Evolutionary conservation across 331 rosid species (phyloP).

Genomic region (Malus hybrid): DNA sequence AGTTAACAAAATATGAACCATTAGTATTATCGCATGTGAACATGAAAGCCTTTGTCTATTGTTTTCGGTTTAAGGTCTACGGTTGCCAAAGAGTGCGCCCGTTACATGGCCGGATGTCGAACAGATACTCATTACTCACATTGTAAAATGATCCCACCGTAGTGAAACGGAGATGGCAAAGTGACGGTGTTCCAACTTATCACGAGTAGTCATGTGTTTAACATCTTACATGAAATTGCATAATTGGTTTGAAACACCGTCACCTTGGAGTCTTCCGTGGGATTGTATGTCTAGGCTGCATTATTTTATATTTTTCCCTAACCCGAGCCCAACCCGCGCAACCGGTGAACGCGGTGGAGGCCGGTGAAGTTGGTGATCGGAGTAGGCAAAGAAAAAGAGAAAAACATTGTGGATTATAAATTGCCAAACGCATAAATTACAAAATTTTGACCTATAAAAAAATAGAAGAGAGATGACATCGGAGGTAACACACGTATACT

Average conservation of each 20-base stretch:
- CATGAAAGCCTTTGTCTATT: no score
- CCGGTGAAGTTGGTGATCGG: neutral
- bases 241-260: neutral
- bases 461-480: neutral
- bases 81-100: no score
- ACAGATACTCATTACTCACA: no score
- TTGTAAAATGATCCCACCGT: no score
- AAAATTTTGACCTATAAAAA: neutral
- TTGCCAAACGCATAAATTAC: neutral
- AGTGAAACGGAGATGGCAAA: no score
- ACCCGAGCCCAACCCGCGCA: neutral
- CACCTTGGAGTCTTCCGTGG: rapidly evolving
- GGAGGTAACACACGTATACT: neutral
- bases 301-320: no score
- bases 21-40: no score
- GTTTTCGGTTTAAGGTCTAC: no score
- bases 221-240: neutral
- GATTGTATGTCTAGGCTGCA: neutral
- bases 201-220: no score
- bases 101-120: no score
- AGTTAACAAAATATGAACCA: no score
- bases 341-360: neutral
- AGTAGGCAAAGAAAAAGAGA: neutral
- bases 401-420: neutral
- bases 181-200: no score